Evolutionary conservation across 2,329 filamentous ascomycete species (phyloP), one percentile per base, ranked within the genome.

Genomic region (Colletotrichum salicis): DNA sequence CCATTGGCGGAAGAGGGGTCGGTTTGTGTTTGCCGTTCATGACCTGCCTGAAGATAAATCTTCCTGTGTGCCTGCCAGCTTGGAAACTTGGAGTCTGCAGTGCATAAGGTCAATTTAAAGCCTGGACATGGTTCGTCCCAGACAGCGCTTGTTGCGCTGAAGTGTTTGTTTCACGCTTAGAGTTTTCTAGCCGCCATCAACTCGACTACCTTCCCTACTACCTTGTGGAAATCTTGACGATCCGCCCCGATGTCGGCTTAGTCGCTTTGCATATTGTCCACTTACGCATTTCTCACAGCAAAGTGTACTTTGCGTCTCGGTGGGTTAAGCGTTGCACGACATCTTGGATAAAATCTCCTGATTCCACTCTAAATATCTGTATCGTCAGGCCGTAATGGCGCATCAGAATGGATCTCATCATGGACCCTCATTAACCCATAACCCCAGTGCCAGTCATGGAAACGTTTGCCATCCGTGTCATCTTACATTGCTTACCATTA

Each of bases 111-210:
- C 70, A 72, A 72, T 33, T 70, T 64, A 61, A 64, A 45, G 70
- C 60, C 59, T 51, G 59, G 13, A 41, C 22, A 56, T 57, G 70
- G 70, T 72, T 72, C 70, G 70, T 72, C 70, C 70, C 65, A 71
- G 59, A 37, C 22, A 56, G 54, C 33, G 45, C 59, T 45, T 51
- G 13, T 60, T 45, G 45, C 19, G 35, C 24, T 63, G 48, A 11
- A 63, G 12, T 64, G 35, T 57, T 64, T 64, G 45, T 60, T 70
- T 69, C 65, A 64, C 19, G 22, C 31, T 60, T 54, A 60, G 35
- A 56, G 55, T 61, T 11, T 31, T 31, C 45, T 48, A 54, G 33
- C 41, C 52, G 24, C 64, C 15, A 24, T 41, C 33, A 5, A 19
- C 11, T 13, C 24, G 24, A 45, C 27, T 29, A 35, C 41, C 59